These are phyloP conservation scores for Pseudozyma pruni DNA, from an alignment of 1,284 basidiomycete species.

Conservation along the genomic window DNA sequence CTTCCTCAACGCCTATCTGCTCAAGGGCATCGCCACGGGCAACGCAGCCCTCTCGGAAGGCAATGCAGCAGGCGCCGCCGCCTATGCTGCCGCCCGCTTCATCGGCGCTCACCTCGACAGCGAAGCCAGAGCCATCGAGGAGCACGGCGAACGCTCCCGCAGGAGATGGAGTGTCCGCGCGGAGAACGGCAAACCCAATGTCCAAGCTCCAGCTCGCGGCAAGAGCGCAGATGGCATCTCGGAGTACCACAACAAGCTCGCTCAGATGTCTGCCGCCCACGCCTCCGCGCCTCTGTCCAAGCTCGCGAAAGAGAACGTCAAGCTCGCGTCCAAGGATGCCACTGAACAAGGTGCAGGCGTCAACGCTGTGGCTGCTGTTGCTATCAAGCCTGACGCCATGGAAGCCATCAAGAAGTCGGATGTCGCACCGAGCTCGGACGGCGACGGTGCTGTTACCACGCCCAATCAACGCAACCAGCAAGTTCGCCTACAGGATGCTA, in stretches of 20 bases:
- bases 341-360: conserved; percentile 9
- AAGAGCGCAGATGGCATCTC: conserved; percentile 35
- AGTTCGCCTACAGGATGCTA: conserved; percentile 41
- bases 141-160: conserved; percentile 25
- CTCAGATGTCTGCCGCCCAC: conserved; percentile 35
- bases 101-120: conserved; percentile 63
- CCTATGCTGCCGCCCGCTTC: conserved; percentile 66
- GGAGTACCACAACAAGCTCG: conserved; percentile 69
- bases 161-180: conserved; percentile 32
- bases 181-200: conserved; percentile 14
- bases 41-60: conserved; percentile 64
- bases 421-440: conserved; percentile 42
- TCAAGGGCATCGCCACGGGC: conserved; percentile 76
- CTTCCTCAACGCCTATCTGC: conserved; percentile 89
- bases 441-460: conserved; percentile 38
- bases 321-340: conserved; percentile 15
- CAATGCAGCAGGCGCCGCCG: conserved; percentile 65
- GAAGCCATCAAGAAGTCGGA: conserved; percentile 27
- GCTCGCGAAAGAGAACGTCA: conserved; percentile 30
- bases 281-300: conserved; percentile 37
- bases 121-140: conserved; percentile 45
- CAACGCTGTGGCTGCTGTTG: conserved; percentile 40
- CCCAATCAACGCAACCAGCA: conserved; percentile 35
- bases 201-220: conserved; percentile 11
- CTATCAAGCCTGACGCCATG: conserved; percentile 38